Evolutionary conservation across 225 moss, liverwort and hornwort species (phyloP).

Genomic region (Neckera pumila): DNA sequence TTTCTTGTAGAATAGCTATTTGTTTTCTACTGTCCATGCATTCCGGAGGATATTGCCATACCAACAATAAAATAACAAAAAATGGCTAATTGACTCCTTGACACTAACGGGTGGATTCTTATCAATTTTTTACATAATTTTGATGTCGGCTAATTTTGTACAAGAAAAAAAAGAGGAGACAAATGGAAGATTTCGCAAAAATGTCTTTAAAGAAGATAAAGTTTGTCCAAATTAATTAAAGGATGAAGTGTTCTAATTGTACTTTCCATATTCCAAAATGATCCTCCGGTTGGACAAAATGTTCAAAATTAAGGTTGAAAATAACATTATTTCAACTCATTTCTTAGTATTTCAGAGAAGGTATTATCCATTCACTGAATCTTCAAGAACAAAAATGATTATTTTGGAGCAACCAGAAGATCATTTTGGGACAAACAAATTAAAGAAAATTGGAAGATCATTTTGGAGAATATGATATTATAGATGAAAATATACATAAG

Average conservation of each 20-base stretch:
- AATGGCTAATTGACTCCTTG: fast-evolving
- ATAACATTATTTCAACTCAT: too few relatives aligned
- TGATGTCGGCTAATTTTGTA: not conserved
- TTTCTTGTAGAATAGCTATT: too few relatives aligned
- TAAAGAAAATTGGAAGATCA: too few relatives aligned
- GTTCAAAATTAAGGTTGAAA: too few relatives aligned
- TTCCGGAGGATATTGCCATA: fast-evolving
- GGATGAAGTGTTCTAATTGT: not conserved
- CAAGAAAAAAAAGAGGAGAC: fast-evolving
- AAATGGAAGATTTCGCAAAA: not conserved
- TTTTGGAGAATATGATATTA: not conserved
- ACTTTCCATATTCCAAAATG: too few relatives aligned
- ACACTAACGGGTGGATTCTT: not conserved
- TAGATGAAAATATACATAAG: not conserved
- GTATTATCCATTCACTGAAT: too few relatives aligned
- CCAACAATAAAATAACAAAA: not conserved
- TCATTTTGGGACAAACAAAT: too few relatives aligned
- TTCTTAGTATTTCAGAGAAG: too few relatives aligned
- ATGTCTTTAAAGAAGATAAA: not conserved
- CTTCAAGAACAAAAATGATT: too few relatives aligned
- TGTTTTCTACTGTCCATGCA: not conserved
- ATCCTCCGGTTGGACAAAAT: too few relatives aligned
- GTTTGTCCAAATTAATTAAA: not conserved
- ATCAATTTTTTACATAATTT: not conserved
- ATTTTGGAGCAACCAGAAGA: too few relatives aligned